Base-by-base conservation (phyloP, 164 flowering plant genomes). In the grape (Vitis vinifera) region DNA sequence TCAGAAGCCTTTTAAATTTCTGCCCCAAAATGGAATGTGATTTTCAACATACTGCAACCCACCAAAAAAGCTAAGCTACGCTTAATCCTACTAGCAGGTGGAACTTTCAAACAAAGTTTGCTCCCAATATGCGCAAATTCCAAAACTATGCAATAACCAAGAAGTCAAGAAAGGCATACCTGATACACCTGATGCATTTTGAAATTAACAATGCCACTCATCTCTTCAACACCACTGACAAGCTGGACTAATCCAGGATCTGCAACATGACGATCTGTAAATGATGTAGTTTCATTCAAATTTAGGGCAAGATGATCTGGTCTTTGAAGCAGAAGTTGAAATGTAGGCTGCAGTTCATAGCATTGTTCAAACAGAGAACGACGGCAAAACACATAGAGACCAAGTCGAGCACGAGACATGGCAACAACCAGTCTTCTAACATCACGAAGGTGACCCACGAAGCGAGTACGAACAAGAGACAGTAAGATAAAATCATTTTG, bases 381-480 rank as follows among this genome's bases (percentile, higher is more conserved):
- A 1, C 94, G 89, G 58, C 98, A 90, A 64, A 95, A 95, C 12
- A 95, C 91, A 77, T 88, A 91, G 11, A 95, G 74, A 19, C 99
- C 99, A 52, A 93, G 90, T 16, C 99, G 87, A 16, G 99, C 99
- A 82, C 98, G 98, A 71, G 99, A 95, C 99, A 95, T 93, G 51
- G 99, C 99, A 37, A 95, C 99, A 56, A 95, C 77, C 85, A 95
- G 83, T 83, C 99, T 89, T 84, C 99, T 89, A 55, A 95, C 98
- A 85, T 95, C 99, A 61, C 99, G 98, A 67, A 95, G 93, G 77
- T 95, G 98, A 37, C 99, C 99, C 66, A 93, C 99, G 76, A 93
- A 90, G 47, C 97, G 97, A 29, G 94, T 84, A 13, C 99, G 97
- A 29, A 95, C 98, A 62, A 95, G 92, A 65, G 99, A 95, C 55